phyloP scores from a whole-genome alignment of 495 filamentous ascomycete species.

The Aspergillus haitiensis region DNA sequence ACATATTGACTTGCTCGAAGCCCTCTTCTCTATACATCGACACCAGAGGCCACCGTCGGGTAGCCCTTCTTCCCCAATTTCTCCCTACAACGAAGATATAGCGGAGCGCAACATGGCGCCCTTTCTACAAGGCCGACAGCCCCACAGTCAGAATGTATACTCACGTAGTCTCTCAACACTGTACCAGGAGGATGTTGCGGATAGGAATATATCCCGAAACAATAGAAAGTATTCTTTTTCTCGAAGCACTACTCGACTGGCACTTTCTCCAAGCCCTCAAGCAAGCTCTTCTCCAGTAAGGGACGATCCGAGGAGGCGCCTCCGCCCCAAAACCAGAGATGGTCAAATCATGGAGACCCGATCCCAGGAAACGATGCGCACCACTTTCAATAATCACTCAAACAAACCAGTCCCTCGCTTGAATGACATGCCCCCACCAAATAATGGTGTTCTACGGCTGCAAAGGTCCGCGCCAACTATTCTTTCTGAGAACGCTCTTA shows the following conservation, averaged over 20 bases:
- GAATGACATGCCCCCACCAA: background rate
- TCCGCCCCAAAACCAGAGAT: conserved; percentile 10
- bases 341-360: conserved; percentile 9
- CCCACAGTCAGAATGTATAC: conserved; percentile 28
- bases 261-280: conserved; percentile 26
- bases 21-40: conserved; percentile 35
- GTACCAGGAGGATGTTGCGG: conserved; percentile 49
- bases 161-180: conserved; percentile 36
- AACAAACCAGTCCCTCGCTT: conserved; percentile 15
- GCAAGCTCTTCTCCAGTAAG: conserved; percentile 1
- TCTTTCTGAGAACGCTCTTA: conserved; percentile 23
- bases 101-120: conserved; percentile 49
- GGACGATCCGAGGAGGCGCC: conserved; percentile 6
- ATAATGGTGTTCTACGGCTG: conserved; percentile 21
- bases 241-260: conserved; percentile 22
- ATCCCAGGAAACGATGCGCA: conserved; percentile 16
- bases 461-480: conserved; percentile 41
- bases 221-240: conserved; percentile 28
- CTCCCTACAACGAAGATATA: conserved; percentile 49
- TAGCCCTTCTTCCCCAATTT: conserved; percentile 32
- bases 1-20: conserved; percentile 47
- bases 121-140: conserved; percentile 33
- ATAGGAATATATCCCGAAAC: conserved; percentile 42
- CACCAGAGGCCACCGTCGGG: conserved; percentile 26
- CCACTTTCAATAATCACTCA: conserved; percentile 2